Conservation (phyloP, 768 basidiomycete genomes). For the Cystoderma amianthinum region DNA sequence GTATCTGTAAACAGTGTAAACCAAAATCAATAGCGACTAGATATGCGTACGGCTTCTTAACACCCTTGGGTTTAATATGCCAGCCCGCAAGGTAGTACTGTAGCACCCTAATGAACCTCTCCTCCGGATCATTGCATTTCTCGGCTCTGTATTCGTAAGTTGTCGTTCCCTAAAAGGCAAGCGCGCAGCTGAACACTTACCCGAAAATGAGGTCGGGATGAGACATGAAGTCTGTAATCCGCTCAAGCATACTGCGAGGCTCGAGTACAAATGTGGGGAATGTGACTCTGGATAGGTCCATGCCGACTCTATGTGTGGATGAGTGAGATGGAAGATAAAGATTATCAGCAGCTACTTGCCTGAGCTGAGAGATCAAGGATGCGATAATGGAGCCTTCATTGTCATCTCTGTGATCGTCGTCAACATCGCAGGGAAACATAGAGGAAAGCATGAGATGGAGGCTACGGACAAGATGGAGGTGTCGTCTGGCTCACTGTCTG, state of each 20-base stretch:
- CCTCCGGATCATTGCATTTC: constrained; percentile 73
- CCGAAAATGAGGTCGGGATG: constrained; percentile 97
- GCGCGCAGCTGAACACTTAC: constrained; percentile 35
- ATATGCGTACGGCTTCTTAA: constrained; percentile 89
- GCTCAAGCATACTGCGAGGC: constrained; percentile 94
- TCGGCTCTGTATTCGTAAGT: constrained; percentile 59
- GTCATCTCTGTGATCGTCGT: constrained; percentile 63
- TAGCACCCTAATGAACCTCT: constrained; percentile 85
- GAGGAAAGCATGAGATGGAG: constrained; percentile 10
- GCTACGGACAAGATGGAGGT: constrained; percentile 77
- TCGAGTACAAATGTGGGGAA: constrained; percentile 95
- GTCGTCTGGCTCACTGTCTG: constrained; percentile 84
- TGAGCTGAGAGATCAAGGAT: constrained; percentile 83
- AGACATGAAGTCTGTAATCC: constrained; percentile 99
- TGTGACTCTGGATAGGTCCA: constrained; percentile 94
- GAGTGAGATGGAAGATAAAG: constrained; percentile 1
- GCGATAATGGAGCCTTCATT: constrained; percentile 88
- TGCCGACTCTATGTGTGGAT: constrained; percentile 62
- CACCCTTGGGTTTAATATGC: constrained; percentile 99
- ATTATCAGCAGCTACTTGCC: constrained; percentile 36
- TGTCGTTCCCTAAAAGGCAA: background rate
- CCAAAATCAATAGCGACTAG: constrained; percentile 2
- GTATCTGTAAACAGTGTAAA: constrained; percentile 46
- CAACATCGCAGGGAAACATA: constrained; percentile 25
- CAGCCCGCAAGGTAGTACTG: constrained; percentile 98